These are phyloP conservation scores for Gaertneriomyces semiglobifer DNA, from an alignment of 192 early-diverging fungal species.

Conservation along the genomic window DNA sequence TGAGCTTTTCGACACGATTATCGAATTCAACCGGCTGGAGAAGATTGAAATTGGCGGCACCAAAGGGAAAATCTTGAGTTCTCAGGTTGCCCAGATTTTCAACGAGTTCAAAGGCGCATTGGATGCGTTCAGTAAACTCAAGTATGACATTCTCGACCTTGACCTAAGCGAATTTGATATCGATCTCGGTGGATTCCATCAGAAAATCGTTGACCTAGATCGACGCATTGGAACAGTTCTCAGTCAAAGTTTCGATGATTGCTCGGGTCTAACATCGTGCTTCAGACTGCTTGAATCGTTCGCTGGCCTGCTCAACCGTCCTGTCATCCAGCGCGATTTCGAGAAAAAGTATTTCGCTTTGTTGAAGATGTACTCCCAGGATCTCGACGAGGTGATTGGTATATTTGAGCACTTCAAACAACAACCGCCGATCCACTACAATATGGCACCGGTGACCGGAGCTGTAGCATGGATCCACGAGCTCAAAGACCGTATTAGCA, in stretches of 20 bases:
- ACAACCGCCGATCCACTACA: constrained; percentile 62
- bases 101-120: constrained; percentile 54
- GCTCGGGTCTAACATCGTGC: constrained; percentile 53
- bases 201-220: constrained; percentile 58
- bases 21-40: constrained; percentile 66
- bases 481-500: constrained; percentile 57
- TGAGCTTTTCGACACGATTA: constrained; percentile 64
- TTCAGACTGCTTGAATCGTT: constrained; percentile 63
- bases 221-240: constrained; percentile 61
- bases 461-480: constrained; percentile 60
- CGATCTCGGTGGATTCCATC: constrained; percentile 53
- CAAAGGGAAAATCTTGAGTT: constrained; percentile 67
- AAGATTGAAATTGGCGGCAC: constrained; percentile 69
- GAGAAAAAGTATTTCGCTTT: constrained; percentile 61
- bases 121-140: constrained; percentile 48
- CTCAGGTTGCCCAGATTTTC: constrained; percentile 61
- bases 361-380: constrained; percentile 50
- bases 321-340: constrained; percentile 56
- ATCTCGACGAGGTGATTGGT: constrained; percentile 52
- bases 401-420: constrained; percentile 53
- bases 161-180: constrained; percentile 47
- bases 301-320: constrained; percentile 52
- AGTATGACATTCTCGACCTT: constrained; percentile 61
- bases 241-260: constrained; percentile 63
- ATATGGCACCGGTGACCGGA: constrained; percentile 66